A percentile compares a stretch with the other conserved stretches of the same genome.
phyloP scores from a whole-genome alignment of 306 rosid genomes.

The Fragaria ananassa region DNA sequence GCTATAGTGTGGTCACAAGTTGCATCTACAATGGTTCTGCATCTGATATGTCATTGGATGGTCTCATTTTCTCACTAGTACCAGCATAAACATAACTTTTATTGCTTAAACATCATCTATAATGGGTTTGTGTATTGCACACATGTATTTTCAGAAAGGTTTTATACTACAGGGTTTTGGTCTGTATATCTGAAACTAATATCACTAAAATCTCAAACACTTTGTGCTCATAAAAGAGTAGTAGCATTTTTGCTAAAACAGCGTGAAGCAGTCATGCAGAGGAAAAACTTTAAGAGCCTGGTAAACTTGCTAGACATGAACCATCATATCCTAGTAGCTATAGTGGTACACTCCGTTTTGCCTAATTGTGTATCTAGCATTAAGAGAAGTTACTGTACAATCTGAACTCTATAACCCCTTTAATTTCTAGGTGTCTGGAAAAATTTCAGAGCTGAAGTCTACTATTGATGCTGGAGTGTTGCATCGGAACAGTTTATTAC shows the following conservation, averaged over 20 bases:
- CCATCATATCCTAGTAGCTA: not conserved
- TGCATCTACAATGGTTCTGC: not conserved
- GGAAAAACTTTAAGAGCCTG: not conserved
- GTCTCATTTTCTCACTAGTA: not conserved
- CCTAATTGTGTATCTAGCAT: constrained; percentile 3
- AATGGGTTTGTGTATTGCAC: not conserved
- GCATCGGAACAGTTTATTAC: constrained; percentile 58
- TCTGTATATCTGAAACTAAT: not conserved
- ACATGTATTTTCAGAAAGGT: not conserved
- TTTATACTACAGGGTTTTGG: not conserved
- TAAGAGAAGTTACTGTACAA: not conserved
- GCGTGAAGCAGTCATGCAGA: not conserved
- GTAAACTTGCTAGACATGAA: not conserved
- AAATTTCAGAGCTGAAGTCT: constrained; percentile 70
- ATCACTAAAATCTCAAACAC: not conserved
- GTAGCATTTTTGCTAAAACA: not conserved
- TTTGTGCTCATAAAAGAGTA: not conserved
- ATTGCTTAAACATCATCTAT: not conserved
- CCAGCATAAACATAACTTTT: not conserved
- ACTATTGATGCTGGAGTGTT: constrained; percentile 69
- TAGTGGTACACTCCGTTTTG: not conserved
- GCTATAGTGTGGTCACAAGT: not conserved
- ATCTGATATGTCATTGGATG: not conserved
- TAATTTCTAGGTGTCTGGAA: constrained; percentile 61
- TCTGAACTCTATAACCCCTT: constrained; percentile 23